Evolutionary conservation across 129 eudicot genomes (phyloP).

Genomic region (Helianthus annuus): HanXRQr2.0-SUNRISE NC_035449.2:9575225-9575724

Average conservation of each 20-base stretch:
- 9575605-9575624: conserved; percentile 21
- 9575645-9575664: not conserved
- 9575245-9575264: too few relatives aligned
- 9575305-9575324: not conserved
- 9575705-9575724: not conserved
- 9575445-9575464: not conserved
- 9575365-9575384: too few relatives aligned
- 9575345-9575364: too few relatives aligned
- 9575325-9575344: too few relatives aligned
- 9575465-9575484: conserved; percentile 24
- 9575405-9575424: conserved; percentile 9
- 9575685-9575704: not conserved
- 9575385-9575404: not conserved
- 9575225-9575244: too few relatives aligned
- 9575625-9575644: not conserved
- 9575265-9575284: not conserved
- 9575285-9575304: not conserved
- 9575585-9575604: conserved; percentile 23
- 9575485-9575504: conserved; percentile 2
- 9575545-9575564: conserved; percentile 28
- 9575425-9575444: conserved; percentile 19
- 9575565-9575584: conserved; percentile 18
- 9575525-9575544: conserved; percentile 29
- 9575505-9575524: conserved; percentile 19
- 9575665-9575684: not conserved